Percentiles rank a stretch among this genome's conserved stretches.
phyloP scores from a whole-genome alignment of 2,329 filamentous ascomycete genomes.

The Thermoascus crustaceus region DNA sequence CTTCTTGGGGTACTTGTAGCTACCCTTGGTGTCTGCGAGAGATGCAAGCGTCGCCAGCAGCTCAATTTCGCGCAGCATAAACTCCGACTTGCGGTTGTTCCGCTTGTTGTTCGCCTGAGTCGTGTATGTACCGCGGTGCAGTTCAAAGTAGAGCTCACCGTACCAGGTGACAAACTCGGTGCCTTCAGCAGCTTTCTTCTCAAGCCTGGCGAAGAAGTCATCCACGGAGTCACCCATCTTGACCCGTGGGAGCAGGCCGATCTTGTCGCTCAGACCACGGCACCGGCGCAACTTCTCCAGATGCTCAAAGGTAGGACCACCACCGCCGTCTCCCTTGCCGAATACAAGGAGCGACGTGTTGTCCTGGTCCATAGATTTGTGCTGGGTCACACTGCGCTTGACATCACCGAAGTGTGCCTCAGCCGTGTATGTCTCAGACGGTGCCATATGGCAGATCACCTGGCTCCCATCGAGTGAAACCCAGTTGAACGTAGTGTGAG shows the following conservation, averaged over 20 bases:
- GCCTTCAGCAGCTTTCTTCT: constrained; percentile 61
- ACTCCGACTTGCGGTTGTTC: constrained; percentile 82
- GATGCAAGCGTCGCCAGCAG: constrained; percentile 79
- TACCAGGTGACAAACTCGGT: constrained; percentile 89
- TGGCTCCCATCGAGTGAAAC: constrained; percentile 91
- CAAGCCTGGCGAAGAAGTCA: constrained; percentile 81
- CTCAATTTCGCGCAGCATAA: constrained; percentile 79
- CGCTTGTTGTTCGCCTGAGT: constrained; percentile 96
- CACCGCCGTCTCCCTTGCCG: constrained; percentile 92
- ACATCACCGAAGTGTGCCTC: constrained; percentile 93
- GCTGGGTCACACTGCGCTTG: constrained; percentile 76
- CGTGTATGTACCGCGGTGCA: constrained; percentile 94
- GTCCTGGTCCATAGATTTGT: constrained; percentile 94
- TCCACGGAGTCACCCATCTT: constrained; percentile 87
- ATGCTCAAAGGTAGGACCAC: constrained; percentile 87
- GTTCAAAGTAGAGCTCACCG: constrained; percentile 94
- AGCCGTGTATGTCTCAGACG: constrained; percentile 89
- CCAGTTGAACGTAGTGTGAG: constrained; percentile 98
- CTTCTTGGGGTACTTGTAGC: constrained; percentile 85
- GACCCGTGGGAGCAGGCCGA: constrained; percentile 74
- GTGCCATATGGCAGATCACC: constrained; percentile 96
- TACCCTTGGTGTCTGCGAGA: constrained; percentile 49
- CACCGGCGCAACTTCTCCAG: constrained; percentile 90
- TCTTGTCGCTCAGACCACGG: constrained; percentile 81
- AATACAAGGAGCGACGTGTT: constrained; percentile 85